A percentile compares a stretch with the other conserved stretches of the same genome.
phyloP scores from a whole-genome alignment of 495 filamentous ascomycete species.

The Aspergillus haitiensis region DNA sequence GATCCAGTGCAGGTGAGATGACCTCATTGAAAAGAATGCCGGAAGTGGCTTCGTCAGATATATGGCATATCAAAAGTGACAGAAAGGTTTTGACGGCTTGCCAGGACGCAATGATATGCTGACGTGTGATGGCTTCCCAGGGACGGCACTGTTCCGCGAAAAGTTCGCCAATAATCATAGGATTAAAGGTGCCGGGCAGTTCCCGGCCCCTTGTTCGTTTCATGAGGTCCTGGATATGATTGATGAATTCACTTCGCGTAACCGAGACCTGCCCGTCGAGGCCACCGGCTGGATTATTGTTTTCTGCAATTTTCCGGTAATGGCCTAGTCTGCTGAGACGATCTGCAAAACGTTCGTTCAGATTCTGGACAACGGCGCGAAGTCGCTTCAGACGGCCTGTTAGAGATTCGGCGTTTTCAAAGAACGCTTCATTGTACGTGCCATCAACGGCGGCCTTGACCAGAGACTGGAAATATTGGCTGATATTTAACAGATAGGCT shows the following conservation, averaged over 20 bases:
- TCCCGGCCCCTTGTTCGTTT: constrained; percentile 45
- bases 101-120: constrained; percentile 25
- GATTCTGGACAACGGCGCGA: constrained; percentile 59
- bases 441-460: constrained; percentile 55
- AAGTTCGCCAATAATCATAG: constrained; percentile 50
- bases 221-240: constrained; percentile 41
- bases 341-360: constrained; percentile 53
- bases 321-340: constrained; percentile 50
- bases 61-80: constrained; percentile 36
- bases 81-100: constrained; percentile 37
- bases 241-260: constrained; percentile 39
- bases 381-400: constrained; percentile 53
- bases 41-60: constrained; percentile 30
- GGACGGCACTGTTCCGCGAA: constrained; percentile 49
- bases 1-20: constrained; percentile 37
- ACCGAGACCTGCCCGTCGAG: constrained; percentile 22
- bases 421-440: constrained; percentile 58
- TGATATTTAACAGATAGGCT: constrained; percentile 52
- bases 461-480: constrained; percentile 49
- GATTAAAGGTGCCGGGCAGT: constrained; percentile 53
- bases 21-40: constrained; percentile 39
- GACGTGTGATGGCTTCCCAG: constrained; percentile 47
- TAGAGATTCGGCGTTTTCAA: constrained; percentile 42
- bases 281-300: constrained; percentile 2
- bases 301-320: constrained; percentile 20